These are phyloP conservation scores for Hypomontagnella monticulosa DNA, from an alignment of 495 filamentous ascomycete species.

Conservation along the genomic window DNA sequence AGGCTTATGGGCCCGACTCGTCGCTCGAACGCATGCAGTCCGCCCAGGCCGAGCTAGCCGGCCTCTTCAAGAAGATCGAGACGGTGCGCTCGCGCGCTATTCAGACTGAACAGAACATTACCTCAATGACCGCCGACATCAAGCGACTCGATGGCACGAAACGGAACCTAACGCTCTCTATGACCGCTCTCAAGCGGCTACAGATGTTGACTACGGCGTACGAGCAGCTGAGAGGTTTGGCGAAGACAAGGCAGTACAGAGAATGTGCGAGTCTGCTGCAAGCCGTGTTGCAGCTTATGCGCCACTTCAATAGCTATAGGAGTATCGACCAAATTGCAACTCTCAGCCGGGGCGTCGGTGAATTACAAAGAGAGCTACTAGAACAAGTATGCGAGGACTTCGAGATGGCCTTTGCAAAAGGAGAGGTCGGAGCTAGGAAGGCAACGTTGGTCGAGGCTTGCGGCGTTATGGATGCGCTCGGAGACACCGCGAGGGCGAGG, in stretches of 20 bases:
- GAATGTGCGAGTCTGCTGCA: conserved; percentile 96
- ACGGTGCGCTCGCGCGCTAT: conserved; percentile 88
- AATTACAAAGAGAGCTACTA: conserved; percentile 90
- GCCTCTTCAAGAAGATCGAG: conserved; percentile 95
- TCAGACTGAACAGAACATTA: conserved; percentile 94
- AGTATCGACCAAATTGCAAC: conserved; percentile 98
- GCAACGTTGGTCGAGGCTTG: conserved; percentile 85
- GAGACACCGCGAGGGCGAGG: conserved; percentile 83
- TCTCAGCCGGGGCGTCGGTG: conserved; percentile 90
- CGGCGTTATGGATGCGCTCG: conserved; percentile 92
- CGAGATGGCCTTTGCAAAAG: conserved; percentile 92
- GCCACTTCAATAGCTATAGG: conserved; percentile 97
- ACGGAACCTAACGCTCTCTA: conserved; percentile 92
- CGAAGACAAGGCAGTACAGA: conserved; percentile 88
- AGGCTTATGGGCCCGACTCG: conserved; percentile 86
- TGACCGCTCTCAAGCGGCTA: conserved; percentile 96
- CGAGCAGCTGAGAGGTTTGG: conserved; percentile 88
- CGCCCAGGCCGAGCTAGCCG: conserved; percentile 86
- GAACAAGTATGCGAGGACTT: conserved; percentile 99
- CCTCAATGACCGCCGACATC: conserved; percentile 99
- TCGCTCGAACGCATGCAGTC: conserved; percentile 89
- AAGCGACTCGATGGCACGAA: conserved; percentile 97
- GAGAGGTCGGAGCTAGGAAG: conserved; percentile 76
- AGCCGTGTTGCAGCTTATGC: conserved; percentile 97
- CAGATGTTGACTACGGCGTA: conserved; percentile 99